Percentiles rank a stretch among this genome's conserved stretches.
These are phyloP conservation scores for Xeromyces bisporus DNA, from an alignment of 495 filamentous ascomycete species.

Conservation along the genomic window DNA sequence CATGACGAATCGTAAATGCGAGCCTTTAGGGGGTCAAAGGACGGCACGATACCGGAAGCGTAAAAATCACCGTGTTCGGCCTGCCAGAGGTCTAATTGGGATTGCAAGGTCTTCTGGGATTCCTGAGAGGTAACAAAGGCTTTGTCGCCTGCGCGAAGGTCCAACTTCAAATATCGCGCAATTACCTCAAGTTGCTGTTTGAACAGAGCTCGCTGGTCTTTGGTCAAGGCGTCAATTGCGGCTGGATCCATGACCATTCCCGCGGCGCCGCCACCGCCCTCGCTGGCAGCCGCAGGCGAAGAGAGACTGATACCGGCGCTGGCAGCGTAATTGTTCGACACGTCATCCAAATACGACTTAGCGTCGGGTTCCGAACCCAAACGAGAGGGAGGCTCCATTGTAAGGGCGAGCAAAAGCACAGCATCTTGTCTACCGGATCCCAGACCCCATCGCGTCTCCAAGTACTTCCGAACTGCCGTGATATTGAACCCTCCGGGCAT, in stretches of 20 bases:
- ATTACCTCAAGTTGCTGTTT: slow-evolving; percentile 94
- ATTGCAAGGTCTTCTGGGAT: slow-evolving; percentile 68
- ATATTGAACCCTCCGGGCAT: slow-evolving; percentile 99
- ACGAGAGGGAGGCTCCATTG: slow-evolving; percentile 78
- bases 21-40: slow-evolving; percentile 84
- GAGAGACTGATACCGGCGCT: slow-evolving; percentile 74
- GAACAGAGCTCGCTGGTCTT: slow-evolving; percentile 86
- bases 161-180: slow-evolving; percentile 91
- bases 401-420: slow-evolving; percentile 73
- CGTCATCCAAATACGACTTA: slow-evolving; percentile 77
- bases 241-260: slow-evolving; percentile 99
- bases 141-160: slow-evolving; percentile 89
- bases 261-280: slow-evolving; percentile 48
- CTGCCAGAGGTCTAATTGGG: slow-evolving; percentile 88
- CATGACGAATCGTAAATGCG: slow-evolving; percentile 95
- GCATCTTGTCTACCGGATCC: slow-evolving; percentile 81
- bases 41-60: slow-evolving; percentile 80
- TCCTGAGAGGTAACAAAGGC: slow-evolving; percentile 70
- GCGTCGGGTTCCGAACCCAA: slow-evolving; percentile 79
- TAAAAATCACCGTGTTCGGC: slow-evolving; percentile 94
- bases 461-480: slow-evolving; percentile 79
- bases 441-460: slow-evolving; percentile 88
- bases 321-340: slow-evolving; percentile 75
- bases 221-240: slow-evolving; percentile 89
- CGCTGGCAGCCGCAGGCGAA: slow-evolving; percentile 55